phyloP scores from a whole-genome alignment of 306 rosid species.

The Lablab purpureus region DNA sequence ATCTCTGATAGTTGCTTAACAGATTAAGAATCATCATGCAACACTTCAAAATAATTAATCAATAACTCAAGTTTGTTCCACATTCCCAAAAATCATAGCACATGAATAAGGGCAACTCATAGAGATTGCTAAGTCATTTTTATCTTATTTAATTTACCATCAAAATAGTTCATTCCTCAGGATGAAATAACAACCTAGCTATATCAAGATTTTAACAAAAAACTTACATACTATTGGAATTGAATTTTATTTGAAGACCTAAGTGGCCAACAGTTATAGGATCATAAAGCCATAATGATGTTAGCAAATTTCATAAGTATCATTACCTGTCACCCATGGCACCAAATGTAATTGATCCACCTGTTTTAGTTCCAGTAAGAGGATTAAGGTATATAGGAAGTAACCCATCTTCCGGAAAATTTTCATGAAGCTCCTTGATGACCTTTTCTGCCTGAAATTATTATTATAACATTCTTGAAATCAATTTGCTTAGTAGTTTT shows the following conservation, averaged over 20 bases:
- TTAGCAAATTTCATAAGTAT: slow-evolving; percentile 18
- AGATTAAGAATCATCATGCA: slow-evolving; percentile 7
- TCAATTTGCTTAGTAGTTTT: background rate
- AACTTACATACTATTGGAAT: slow-evolving; percentile 7
- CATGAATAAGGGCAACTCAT: background rate
- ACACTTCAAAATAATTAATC: slow-evolving; percentile 4
- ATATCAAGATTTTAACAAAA: slow-evolving; percentile 18
- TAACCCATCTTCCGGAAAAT: slow-evolving; percentile 85
- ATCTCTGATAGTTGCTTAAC: background rate
- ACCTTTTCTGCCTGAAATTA: slow-evolving; percentile 72
- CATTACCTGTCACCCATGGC: slow-evolving; percentile 98
- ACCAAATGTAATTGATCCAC: slow-evolving; percentile 85
- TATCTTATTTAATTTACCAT: slow-evolving; percentile 15
- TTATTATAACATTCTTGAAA: slow-evolving; percentile 6
- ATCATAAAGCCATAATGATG: slow-evolving; percentile 3
- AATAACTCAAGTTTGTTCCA: slow-evolving; percentile 33
- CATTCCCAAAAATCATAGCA: slow-evolving; percentile 13
- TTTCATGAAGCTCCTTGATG: slow-evolving; percentile 60
- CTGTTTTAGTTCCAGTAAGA: slow-evolving; percentile 56
- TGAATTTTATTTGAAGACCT: slow-evolving; percentile 31
- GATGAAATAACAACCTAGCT: background rate
- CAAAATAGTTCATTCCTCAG: slow-evolving; percentile 8
- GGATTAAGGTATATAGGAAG: slow-evolving; percentile 89
- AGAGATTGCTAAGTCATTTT: background rate
- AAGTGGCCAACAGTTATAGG: slow-evolving; percentile 10